Evolutionary conservation across 257 asterid genomes (phyloP), one percentile per base, ranked within the genome.

Genomic region (Solanum pimpinellifolium): DNA sequence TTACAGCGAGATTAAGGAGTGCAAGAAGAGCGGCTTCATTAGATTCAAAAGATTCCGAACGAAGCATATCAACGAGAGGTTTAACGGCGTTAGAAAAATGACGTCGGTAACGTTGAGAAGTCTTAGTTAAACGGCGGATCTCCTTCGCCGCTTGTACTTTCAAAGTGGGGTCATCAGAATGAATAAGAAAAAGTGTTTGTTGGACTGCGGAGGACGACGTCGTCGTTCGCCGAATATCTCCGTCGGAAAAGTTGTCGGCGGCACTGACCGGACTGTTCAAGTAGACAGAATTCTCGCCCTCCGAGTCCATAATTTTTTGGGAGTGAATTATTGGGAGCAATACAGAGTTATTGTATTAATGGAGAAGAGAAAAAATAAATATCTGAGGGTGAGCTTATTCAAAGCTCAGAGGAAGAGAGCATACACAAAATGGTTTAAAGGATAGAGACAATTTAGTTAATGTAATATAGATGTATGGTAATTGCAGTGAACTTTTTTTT

Each of bases 71-170:
- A 25, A 96, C 98, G 1, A 96, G 99, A 4, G 97, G 92, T 23
- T 75, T 88, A 12, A 94, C 94, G 80, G 98, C 94, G 87, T 87
- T 87, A 87, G 98, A 87, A 86, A 96, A 96, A 85, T 92, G 92
- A 18, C 98, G 98, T 12, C 98, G 95, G 92, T 94, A 94, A 80
- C 98, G 86, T 83, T 94, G 96, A 66, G 98, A 96, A 23, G 98
- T 94, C 94, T 92, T 94, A 27, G 98, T 94, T 69, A 96, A 93
- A 31, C 98, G 95, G 21, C 98, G 92, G 89, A 96, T 96, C 89
- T 94, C 98, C 92, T 72, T 89, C 3, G 98, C 98, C 35, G 98
- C 98, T 33, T 92, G 91, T 11, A 94, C 31, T 83, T 92, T 92
- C 52, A 39, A 87, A 86, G 35, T 33, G 6, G 84, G 86, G 62